phyloP scores from a whole-genome alignment of 106 monocot species.

The Dendrobium huoshanense region DNA sequence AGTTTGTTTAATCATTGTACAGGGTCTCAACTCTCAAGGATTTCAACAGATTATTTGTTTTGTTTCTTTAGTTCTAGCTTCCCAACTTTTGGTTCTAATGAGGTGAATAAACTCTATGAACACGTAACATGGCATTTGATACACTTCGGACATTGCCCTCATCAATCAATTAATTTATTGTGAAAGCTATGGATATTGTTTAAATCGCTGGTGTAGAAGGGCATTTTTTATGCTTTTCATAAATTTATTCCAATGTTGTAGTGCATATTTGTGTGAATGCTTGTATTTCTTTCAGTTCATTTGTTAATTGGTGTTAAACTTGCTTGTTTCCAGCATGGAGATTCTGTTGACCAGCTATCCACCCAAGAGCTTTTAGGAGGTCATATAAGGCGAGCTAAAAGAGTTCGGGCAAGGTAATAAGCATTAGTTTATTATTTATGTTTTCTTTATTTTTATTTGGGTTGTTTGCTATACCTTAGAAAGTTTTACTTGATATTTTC shows the following conservation, averaged over 20 bases:
- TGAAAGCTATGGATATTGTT: background rate
- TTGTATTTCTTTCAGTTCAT: background rate
- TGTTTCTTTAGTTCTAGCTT: background rate
- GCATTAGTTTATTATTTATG: background rate
- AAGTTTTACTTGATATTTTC: background rate
- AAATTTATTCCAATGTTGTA: background rate
- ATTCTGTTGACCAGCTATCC: conserved; percentile 20
- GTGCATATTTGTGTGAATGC: background rate
- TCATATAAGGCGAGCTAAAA: conserved; percentile 44
- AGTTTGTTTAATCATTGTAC: too few species aligned
- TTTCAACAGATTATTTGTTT: background rate
- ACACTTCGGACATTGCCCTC: background rate
- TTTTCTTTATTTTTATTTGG: background rate
- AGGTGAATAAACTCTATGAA: background rate
- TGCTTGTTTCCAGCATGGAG: conserved; percentile 21
- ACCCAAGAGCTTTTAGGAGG: conserved; percentile 25
- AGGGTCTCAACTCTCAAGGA: background rate
- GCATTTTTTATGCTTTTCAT: background rate
- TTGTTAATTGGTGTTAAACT: background rate
- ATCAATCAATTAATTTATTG: background rate
- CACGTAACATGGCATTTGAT: background rate
- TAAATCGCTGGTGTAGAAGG: background rate
- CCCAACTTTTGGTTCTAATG: background rate
- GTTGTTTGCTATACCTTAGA: background rate
- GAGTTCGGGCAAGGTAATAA: conserved; percentile 38